phyloP scores from a whole-genome alignment of 441 rosid species.

The Pelargonium citronellum region DNA sequence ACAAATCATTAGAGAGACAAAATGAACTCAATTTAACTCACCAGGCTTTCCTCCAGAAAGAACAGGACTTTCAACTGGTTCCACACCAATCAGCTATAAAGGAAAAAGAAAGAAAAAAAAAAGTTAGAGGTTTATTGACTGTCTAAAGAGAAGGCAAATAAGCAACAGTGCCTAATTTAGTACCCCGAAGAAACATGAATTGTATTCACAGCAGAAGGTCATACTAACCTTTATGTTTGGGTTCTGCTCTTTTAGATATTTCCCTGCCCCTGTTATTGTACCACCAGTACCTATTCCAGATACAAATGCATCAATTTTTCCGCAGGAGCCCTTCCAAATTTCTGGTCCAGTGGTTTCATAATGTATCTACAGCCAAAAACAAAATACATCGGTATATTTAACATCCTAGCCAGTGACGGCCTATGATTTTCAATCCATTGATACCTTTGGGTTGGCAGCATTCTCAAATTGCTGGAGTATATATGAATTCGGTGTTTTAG shows the following conservation, averaged over 20 bases:
- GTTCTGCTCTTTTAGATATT: constrained; percentile 71
- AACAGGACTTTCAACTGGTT: constrained; percentile 70
- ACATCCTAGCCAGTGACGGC: neutral
- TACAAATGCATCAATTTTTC: constrained; percentile 72
- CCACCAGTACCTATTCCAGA: constrained; percentile 94
- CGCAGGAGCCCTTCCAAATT: constrained; percentile 74
- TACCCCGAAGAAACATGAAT: too few species aligned
- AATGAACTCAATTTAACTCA: constrained; percentile 18
- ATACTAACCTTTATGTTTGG: constrained; percentile 53
- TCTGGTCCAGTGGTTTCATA: constrained; percentile 89
- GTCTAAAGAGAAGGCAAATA: neutral
- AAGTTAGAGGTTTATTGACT: constrained; percentile 14
- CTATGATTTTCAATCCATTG: neutral
- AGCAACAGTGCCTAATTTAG: neutral
- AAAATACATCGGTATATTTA: neutral
- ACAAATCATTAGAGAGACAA: too few species aligned
- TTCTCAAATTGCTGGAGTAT: constrained; percentile 87
- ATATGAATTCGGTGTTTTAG: constrained; percentile 66
- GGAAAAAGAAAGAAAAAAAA: constrained; percentile 1
- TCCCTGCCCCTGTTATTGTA: constrained; percentile 77
- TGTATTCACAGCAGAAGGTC: neutral
- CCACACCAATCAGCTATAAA: constrained; percentile 63
- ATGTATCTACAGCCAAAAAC: constrained; percentile 41
- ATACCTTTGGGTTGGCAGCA: constrained; percentile 79
- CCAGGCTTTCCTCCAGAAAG: constrained; percentile 86